Evolutionary conservation across 768 basidiomycete species (phyloP).

Genomic region (Sarcodon aspratus): DNA sequence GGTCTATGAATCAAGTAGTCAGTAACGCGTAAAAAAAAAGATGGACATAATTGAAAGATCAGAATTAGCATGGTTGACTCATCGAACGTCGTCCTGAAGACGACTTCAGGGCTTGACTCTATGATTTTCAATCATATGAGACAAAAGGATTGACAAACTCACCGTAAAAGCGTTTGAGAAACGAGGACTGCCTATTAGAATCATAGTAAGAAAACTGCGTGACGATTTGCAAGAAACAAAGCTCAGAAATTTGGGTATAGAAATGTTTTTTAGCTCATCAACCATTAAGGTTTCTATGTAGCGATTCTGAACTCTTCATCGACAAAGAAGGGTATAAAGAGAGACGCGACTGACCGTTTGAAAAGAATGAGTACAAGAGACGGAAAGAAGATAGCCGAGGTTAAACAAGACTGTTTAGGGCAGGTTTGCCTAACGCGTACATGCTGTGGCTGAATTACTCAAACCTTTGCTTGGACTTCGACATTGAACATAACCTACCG

Average conservation of each 20-base stretch:
- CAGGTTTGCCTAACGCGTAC: not conserved
- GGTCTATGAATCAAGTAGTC: constrained; percentile 9
- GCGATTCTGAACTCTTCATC: constrained; percentile 78
- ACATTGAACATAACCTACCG: not conserved
- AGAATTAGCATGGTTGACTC: constrained; percentile 89
- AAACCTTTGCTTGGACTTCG: not conserved
- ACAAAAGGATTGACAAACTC: constrained; percentile 17
- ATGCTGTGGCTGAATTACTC: not conserved
- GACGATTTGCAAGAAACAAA: constrained; percentile 11
- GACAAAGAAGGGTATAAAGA: constrained; percentile 11
- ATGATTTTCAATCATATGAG: constrained; percentile 52
- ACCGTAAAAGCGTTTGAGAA: constrained; percentile 13
- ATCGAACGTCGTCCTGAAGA: constrained; percentile 65
- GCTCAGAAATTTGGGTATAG: constrained; percentile 93
- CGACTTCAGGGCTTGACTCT: constrained; percentile 88
- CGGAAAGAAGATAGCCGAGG: not conserved
- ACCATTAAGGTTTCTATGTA: constrained; percentile 67
- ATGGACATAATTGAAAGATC: constrained; percentile 23
- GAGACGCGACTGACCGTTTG: constrained; percentile 14
- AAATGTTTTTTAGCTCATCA: constrained; percentile 47
- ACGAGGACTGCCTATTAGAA: not conserved
- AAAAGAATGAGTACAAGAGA: constrained; percentile 1
- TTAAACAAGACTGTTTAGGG: constrained; percentile 22
- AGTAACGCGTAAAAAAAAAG: constrained; percentile 1
- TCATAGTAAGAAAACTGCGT: constrained; percentile 6